Evolutionary conservation across 2,329 filamentous ascomycete genomes (phyloP), one percentile per base, ranked within the genome.

Genomic region (Xylariaceae sp.): DNA sequence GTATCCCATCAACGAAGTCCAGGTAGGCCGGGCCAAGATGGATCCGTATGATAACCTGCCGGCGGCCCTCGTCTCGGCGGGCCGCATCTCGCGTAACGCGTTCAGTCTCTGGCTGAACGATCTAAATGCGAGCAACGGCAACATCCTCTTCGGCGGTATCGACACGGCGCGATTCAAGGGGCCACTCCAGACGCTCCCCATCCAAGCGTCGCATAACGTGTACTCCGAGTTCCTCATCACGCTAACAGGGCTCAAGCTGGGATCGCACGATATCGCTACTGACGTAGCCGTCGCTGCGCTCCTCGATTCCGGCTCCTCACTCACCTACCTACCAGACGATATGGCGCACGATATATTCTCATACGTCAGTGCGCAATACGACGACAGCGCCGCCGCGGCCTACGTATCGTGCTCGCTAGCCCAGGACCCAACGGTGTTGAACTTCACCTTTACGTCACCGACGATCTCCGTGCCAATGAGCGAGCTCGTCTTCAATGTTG

Each of bases 81-180:
- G 84, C 6, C 57, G 80, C 53, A 90, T 90, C 64, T 73, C 80
- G 15, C 85, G 86, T 15, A 87, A 82, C 57, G 86, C 88, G 1
- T 92, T 87, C 75, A 90, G 87, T 68, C 74, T 93, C 49, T 92
- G 87, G 85, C 77, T 92, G 15, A 88, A 92, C 73, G 88, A 91
- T 68, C 75, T 90, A 6, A 80, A 86, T 63, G 77, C 87, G 23
- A 82, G 74, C 66, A 83, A 78, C 0, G 89, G 89, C 56, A 86
- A 77, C 61, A 85, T 92, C 56, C 75, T 92, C 1, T 92, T 92
- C 66, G 89, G 89, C 35, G 89, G 89, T 35, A 81, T 92, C 59
- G 87, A 92, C 72, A 82, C 79, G 2, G 82, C 75, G 18, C 85
- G 87, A 64, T 92, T 83, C 70, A 69, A 74, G 2, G 88, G 87